These are phyloP conservation scores for Fusarium sp. DNA, from an alignment of 2,329 filamentous ascomycete genomes.

Conservation along the genomic window DNA sequence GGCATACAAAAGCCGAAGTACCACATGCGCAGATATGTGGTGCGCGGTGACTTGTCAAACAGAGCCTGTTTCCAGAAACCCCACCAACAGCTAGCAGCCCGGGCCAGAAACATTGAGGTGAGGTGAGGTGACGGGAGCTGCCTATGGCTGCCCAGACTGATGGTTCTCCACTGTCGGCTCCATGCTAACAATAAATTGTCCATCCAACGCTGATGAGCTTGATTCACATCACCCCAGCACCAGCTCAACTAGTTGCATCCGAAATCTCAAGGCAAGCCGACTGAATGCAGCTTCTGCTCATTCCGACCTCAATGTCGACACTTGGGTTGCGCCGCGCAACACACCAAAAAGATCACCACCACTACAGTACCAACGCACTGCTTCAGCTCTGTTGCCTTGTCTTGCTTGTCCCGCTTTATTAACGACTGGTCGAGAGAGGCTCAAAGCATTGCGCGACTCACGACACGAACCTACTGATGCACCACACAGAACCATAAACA, in stretches of 20 bases:
- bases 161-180: constrained; percentile 2
- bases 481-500: constrained; percentile 9
- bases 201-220: constrained; percentile 31
- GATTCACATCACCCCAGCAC: constrained; percentile 26
- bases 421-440: constrained; percentile 18
- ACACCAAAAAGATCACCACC: constrained; percentile 15
- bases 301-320: constrained; percentile 20
- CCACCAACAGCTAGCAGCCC: constrained; percentile 29
- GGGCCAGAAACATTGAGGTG: constrained; percentile 24
- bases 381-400: not conserved
- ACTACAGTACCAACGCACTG: not conserved
- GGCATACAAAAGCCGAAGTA: constrained; percentile 35
- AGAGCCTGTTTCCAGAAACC: constrained; percentile 14
- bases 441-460: constrained; percentile 26
- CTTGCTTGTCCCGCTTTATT: constrained; percentile 32
- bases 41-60: constrained; percentile 39
- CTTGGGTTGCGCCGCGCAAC: constrained; percentile 36
- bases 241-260: constrained; percentile 4
- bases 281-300: constrained; percentile 19
- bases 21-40: constrained; percentile 27
- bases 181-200: constrained; percentile 17
- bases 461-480: constrained; percentile 22
- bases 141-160: not conserved
- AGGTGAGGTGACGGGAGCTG: constrained; percentile 2
- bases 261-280: not conserved